Percentiles rank a stretch among this genome's conserved stretches.
Conservation (phyloP, 2,329 filamentous ascomycete species). For the Curvularia hawaiiensis region DNA sequence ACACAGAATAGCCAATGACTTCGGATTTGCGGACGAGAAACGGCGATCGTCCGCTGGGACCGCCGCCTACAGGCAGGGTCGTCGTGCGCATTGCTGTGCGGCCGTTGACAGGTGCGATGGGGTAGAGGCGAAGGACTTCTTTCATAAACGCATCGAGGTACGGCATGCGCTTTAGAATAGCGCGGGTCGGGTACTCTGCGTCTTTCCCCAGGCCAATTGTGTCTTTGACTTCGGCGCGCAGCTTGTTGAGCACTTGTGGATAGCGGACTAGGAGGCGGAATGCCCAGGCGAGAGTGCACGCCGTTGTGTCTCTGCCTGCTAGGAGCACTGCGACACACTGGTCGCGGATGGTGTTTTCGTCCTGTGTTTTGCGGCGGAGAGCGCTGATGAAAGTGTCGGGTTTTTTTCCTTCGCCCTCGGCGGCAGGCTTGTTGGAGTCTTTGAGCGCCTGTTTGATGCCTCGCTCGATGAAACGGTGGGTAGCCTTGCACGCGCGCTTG, state of each 20-base stretch:
- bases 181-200: slow-evolving; percentile 21
- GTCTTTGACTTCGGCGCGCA: slow-evolving; percentile 38
- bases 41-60: slow-evolving; percentile 34
- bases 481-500: slow-evolving; percentile 18
- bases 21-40: slow-evolving; percentile 38
- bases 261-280: slow-evolving; percentile 53
- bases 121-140: slow-evolving; percentile 47
- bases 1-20: slow-evolving; percentile 31
- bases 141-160: slow-evolving; percentile 12
- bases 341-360: slow-evolving; percentile 71
- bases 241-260: slow-evolving; percentile 33
- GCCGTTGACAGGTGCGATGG: slow-evolving; percentile 35
- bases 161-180: slow-evolving; percentile 3
- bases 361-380: slow-evolving; percentile 74
- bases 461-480: slow-evolving; percentile 13
- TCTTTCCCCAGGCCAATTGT: slow-evolving; percentile 30
- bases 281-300: slow-evolving; percentile 75
- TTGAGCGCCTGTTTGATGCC: slow-evolving; percentile 30
- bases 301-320: slow-evolving; percentile 88
- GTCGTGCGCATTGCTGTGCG: slow-evolving; percentile 35
- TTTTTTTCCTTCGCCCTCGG: slow-evolving; percentile 16
- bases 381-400: slow-evolving; percentile 84
- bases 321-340: slow-evolving; percentile 82
- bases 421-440: slow-evolving; percentile 9
- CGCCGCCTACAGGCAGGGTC: slow-evolving; percentile 37